These are phyloP conservation scores for Geranium incanum DNA, from an alignment of 441 rosid genomes.

Conservation along the genomic window DNA sequence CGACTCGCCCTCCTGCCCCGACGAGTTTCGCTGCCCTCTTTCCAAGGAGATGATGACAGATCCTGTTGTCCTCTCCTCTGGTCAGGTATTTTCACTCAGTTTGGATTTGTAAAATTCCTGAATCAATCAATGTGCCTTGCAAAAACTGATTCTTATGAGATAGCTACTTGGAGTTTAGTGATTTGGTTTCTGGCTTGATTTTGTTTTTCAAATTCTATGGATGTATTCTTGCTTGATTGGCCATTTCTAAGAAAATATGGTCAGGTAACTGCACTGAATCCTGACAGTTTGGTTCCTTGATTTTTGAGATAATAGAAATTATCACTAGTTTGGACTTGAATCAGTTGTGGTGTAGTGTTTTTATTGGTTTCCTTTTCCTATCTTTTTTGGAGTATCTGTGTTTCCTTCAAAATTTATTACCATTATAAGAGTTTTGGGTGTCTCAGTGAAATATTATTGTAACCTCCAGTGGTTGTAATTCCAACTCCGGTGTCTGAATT, in stretches of 20 bases:
- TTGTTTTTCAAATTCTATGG: not conserved
- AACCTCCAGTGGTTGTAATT: not conserved
- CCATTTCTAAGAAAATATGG: not conserved
- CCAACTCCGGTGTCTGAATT: not conserved
- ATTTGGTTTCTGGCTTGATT: not conserved
- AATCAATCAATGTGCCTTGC: too few relatives aligned
- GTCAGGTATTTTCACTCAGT: conserved; percentile 46
- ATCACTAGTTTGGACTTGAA: not conserved
- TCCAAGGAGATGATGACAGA: conserved; percentile 90
- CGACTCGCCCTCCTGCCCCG: conserved; percentile 55
- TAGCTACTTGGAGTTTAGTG: not conserved
- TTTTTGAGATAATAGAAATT: not conserved
- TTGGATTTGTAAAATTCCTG: not conserved
- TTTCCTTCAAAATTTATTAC: not conserved
- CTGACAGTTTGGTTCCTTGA: not conserved
- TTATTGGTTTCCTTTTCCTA: not conserved
- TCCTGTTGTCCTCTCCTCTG: conserved; percentile 82
- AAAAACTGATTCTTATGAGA: not conserved
- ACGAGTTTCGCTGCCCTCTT: conserved; percentile 74
- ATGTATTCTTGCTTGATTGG: not conserved
- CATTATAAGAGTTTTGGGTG: not conserved
- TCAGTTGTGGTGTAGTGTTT: too few relatives aligned
- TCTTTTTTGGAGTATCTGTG: not conserved
- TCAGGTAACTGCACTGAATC: not conserved
- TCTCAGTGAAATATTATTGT: too few relatives aligned